phyloP scores from a whole-genome alignment of 1,139 yeast genomes.

The Debaryomycetaceae sp. region DNA sequence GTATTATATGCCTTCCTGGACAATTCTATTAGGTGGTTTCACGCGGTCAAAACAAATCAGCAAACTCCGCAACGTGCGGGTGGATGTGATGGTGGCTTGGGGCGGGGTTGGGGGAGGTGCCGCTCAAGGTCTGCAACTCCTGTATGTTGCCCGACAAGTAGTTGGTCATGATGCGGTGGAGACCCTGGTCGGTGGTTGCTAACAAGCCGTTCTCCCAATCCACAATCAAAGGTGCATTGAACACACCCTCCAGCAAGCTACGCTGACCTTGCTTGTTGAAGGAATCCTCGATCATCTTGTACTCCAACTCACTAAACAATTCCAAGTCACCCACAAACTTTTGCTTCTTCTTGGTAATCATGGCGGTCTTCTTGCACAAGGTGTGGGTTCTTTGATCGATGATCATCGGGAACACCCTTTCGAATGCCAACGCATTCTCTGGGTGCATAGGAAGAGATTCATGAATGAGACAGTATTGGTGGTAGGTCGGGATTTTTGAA shows the following conservation, averaged over 20 bases:
- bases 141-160: conserved; percentile 38
- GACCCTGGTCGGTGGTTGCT: conserved; percentile 45
- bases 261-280: conserved; percentile 7
- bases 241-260: conserved; percentile 7
- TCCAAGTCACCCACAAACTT: conserved; percentile 21
- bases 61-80: conserved; percentile 47
- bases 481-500: conserved; percentile 22
- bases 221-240: conserved; percentile 45
- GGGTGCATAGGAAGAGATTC: conserved; percentile 42
- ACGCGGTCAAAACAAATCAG: conserved; percentile 34
- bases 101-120: conserved; percentile 6
- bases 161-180: conserved; percentile 41
- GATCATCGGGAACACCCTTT: conserved; percentile 19
- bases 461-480: conserved; percentile 31
- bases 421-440: conserved; percentile 32
- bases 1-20: conserved; percentile 5
- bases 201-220: conserved; percentile 53
- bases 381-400: conserved; percentile 9
- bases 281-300: conserved; percentile 12
- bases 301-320: conserved; percentile 18
- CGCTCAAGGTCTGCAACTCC: conserved; percentile 14
- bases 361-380: conserved; percentile 12
- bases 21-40: conserved; percentile 4
- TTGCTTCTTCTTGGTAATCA: conserved; percentile 9
- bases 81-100: conserved; percentile 31